A percentile compares a stretch with the other conserved stretches of the same genome.
Evolutionary conservation across 257 asterid species (phyloP).

Genomic region (Solanum pinnatisectum): DNA sequence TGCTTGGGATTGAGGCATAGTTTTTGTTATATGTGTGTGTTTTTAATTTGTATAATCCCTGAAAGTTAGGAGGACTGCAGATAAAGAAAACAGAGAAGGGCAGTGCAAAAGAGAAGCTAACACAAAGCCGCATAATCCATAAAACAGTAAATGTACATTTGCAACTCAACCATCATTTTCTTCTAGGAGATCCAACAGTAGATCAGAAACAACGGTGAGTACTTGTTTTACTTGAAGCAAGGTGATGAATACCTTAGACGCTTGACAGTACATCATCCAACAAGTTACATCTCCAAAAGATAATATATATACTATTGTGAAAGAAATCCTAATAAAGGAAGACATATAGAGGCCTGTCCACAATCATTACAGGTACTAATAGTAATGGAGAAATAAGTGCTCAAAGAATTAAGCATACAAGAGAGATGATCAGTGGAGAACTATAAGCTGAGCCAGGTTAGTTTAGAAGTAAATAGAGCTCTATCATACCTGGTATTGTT

Average conservation of each 20-base stretch:
- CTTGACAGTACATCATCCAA: neutral
- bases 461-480: neutral
- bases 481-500: slow-evolving; percentile 64
- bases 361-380: neutral
- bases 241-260: neutral
- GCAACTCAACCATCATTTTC: neutral
- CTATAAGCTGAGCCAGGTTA: neutral
- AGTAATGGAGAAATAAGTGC: neutral
- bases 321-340: neutral
- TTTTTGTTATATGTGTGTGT: neutral
- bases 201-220: neutral
- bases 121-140: neutral
- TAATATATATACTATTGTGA: neutral
- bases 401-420: neutral
- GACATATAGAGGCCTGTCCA: neutral
- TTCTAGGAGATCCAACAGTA: neutral
- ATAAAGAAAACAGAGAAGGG: neutral
- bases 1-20: neutral
- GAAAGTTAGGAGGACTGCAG: neutral
- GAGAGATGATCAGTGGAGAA: neutral
- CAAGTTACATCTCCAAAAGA: neutral
- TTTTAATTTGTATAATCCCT: neutral
- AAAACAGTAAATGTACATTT: neutral
- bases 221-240: neutral
- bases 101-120: neutral